Evolutionary conservation across 176 grass and related monocot genomes (phyloP), one percentile per base, ranked within the genome.

Genomic region (Aegilops tauschii): DNA sequence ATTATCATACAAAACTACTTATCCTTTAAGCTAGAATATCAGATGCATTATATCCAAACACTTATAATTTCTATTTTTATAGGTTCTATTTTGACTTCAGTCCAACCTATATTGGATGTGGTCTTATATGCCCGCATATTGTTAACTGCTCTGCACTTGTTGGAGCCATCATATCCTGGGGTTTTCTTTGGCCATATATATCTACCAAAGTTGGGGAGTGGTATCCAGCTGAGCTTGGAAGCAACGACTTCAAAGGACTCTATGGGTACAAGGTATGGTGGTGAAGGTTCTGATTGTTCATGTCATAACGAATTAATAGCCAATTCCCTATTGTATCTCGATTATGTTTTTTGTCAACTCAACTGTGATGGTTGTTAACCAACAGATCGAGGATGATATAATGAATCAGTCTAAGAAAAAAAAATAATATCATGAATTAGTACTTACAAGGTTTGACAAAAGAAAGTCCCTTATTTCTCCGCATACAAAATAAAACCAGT

Each of bases 41-140:
- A 39, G 63, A 9, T 58, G 58, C n/a, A 65, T 74, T 4, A 73
- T 39, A 34, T 2, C 3, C 11, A 29, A 82, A 77, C 23, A 2
- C 63, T 82, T 49, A 69, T 35, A 0, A 42, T n/a, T 88, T 82
- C 25, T 8, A 40, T 73, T 78, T 16, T 90, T 90, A 76, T 81
- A 97, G 95, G 86, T 97, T 97, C 80, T 97, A 97, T 79, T 97
- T 97, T 89, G 92, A 97, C 64, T 97, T 97, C 78, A 94, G 95
- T 79, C 95, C 95, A 17, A 97, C 95, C 12, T 97, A 97, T 87
- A 77, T 97, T 76, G 95, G 95, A 47, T 97, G 95, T 7, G 95
- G 95, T 73, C 90, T 97, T 86, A 97, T 97, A 50, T 97, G 92
- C 29, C 92, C 92, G 54, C 95, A 97, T 69, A 94, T 97, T 89